A percentile compares a stretch with the other conserved stretches of the same genome.
These are phyloP conservation scores for Discostella stelligera DNA, from an alignment of 352 stramenopile genomes.

Conservation along the genomic window DNA sequence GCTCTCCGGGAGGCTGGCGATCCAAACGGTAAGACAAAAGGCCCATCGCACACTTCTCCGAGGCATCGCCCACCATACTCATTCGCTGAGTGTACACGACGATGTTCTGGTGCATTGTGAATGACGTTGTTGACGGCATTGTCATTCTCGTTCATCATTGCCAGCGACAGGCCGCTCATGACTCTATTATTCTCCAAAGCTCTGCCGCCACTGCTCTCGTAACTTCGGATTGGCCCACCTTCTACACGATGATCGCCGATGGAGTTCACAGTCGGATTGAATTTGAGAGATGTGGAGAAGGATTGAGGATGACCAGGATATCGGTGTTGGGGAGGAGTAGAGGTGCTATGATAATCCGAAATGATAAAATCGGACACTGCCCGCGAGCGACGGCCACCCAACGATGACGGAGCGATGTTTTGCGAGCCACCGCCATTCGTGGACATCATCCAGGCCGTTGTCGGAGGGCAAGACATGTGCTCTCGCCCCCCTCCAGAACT, in stretches of 20 bases:
- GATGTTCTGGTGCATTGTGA: conserved; percentile 1
- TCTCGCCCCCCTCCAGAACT: conserved; percentile 4
- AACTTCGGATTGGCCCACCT: neutral
- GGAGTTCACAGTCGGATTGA: conserved; percentile 10
- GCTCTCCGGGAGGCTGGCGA: conserved; percentile 35
- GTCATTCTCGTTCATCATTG: conserved; percentile 49
- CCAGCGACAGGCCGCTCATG: conserved; percentile 56
- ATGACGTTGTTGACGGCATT: neutral
- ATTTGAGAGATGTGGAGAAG: conserved; percentile 7
- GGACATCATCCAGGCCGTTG: neutral
- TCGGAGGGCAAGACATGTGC: neutral
- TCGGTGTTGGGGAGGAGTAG: neutral
- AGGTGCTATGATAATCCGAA: conserved; percentile 43
- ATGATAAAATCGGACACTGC: conserved; percentile 55
- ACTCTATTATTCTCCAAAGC: conserved; percentile 24
- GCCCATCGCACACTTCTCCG: neutral
- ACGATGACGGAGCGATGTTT: too few species aligned
- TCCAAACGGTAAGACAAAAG: conserved; percentile 24
- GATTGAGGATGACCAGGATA: neutral
- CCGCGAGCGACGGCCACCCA: conserved; percentile 3
- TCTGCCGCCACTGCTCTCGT: neutral
- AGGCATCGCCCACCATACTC: neutral
- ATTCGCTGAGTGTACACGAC: neutral
- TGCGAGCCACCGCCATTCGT: too few species aligned
- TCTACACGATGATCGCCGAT: neutral